phyloP scores from a whole-genome alignment of 2,329 filamentous ascomycete species.

The Botryotinia narcissicola region DNA sequence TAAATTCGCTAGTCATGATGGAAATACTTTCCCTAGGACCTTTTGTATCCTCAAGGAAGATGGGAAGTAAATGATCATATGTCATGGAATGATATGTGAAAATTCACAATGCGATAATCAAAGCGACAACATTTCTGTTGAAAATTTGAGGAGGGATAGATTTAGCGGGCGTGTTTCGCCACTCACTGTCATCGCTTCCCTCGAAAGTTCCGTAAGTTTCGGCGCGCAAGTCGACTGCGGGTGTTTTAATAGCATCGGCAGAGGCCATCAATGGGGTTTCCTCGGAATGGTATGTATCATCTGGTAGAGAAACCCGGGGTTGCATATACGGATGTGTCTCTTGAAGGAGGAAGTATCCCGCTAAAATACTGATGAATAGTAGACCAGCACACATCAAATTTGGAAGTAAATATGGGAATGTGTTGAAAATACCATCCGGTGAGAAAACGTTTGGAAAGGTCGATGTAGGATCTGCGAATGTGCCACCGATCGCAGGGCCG shows the following conservation, averaged over 20 bases:
- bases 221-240: conserved; percentile 69
- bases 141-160: conserved; percentile 46
- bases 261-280: conserved; percentile 71
- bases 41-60: conserved; percentile 82
- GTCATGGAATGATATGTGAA: conserved; percentile 97
- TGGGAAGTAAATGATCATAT: conserved; percentile 86
- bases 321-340: conserved; percentile 88
- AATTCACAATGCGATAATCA: conserved; percentile 79
- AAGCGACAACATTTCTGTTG: conserved; percentile 65
- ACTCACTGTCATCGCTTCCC: conserved; percentile 34
- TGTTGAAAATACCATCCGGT: conserved; percentile 65
- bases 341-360: conserved; percentile 77
- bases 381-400: conserved; percentile 79
- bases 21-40: conserved; percentile 35
- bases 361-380: conserved; percentile 73
- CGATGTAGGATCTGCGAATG: conserved; percentile 74
- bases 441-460: conserved; percentile 73
- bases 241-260: conserved; percentile 70
- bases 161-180: conserved; percentile 37
- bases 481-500: conserved; percentile 82
- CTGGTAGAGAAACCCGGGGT: conserved; percentile 48
- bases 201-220: conserved; percentile 76
- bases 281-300: conserved; percentile 50
- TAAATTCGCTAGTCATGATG: conserved; percentile 30
- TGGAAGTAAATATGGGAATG: conserved; percentile 83